Evolutionary conservation across 2,329 filamentous ascomycete species (phyloP).

Genomic region (Fusarium compactum): DNA sequence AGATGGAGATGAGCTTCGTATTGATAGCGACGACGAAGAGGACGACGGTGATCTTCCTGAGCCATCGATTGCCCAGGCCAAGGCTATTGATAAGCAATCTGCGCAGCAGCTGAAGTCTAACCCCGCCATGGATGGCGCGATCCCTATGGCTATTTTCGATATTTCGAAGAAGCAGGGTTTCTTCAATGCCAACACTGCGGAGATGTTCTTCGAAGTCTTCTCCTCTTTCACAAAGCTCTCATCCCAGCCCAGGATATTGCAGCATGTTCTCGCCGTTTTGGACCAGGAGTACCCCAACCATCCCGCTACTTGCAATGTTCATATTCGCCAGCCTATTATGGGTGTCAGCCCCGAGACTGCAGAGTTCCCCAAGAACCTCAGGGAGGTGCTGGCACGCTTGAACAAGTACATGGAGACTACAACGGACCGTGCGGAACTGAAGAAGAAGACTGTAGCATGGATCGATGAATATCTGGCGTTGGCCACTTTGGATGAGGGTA

Average conservation of each 20-base stretch:
- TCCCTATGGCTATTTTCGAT: constrained; percentile 92
- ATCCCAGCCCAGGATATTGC: constrained; percentile 73
- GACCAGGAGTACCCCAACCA: constrained; percentile 68
- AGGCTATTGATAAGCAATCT: constrained; percentile 61
- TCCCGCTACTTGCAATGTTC: constrained; percentile 75
- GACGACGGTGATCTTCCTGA: constrained; percentile 59
- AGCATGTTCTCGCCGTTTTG: constrained; percentile 79
- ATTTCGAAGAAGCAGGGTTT: constrained; percentile 83
- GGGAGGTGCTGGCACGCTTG: constrained; percentile 72
- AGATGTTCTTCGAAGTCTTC: constrained; percentile 85
- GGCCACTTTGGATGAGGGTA: constrained; percentile 66
- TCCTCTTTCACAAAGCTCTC: constrained; percentile 75
- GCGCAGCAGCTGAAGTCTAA: constrained; percentile 73
- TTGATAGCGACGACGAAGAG: constrained; percentile 60
- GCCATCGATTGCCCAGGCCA: constrained; percentile 54
- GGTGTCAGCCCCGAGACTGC: constrained; percentile 72
- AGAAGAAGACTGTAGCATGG: constrained; percentile 65
- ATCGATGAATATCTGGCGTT: constrained; percentile 64
- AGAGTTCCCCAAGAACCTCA: constrained; percentile 79
- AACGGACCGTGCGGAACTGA: constrained; percentile 60
- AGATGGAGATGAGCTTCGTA: constrained; percentile 61
- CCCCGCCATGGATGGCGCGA: constrained; percentile 90
- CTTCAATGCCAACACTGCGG: constrained; percentile 73
- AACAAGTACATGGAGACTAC: constrained; percentile 62
- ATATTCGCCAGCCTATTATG: constrained; percentile 77